These are phyloP conservation scores for Monilinia fructigena DNA, from an alignment of 2,329 filamentous ascomycete genomes.

Conservation along the genomic window DNA sequence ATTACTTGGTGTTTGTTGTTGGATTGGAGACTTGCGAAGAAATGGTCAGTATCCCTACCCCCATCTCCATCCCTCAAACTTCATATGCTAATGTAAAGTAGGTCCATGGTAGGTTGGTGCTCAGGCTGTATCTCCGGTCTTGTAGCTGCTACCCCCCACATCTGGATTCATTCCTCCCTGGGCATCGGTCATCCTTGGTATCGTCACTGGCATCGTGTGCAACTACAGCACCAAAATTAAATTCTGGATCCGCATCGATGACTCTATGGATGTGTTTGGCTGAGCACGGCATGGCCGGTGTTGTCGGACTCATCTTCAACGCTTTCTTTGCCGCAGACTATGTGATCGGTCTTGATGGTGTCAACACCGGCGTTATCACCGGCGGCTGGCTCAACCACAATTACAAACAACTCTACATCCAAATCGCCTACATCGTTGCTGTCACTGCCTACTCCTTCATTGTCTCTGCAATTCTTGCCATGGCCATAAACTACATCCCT, in stretches of 20 bases:
- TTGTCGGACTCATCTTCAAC: conserved; percentile 71
- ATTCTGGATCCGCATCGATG: conserved; percentile 61
- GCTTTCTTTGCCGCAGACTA: conserved; percentile 67
- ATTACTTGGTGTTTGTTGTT: conserved; percentile 92
- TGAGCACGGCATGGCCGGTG: conserved; percentile 68
- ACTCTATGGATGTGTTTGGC: conserved; percentile 72
- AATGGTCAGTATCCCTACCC: conserved; percentile 28
- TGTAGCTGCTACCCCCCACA: conserved; percentile 65
- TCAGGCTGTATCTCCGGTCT: conserved; percentile 70
- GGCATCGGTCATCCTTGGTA: conserved; percentile 64
- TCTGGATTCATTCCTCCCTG: conserved; percentile 68
- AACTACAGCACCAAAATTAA: conserved; percentile 64
- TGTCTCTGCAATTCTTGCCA: conserved; percentile 71
- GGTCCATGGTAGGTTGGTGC: conserved; percentile 78
- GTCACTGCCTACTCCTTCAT: conserved; percentile 67
- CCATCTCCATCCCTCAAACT: conserved; percentile 39
- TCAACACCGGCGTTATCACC: conserved; percentile 61
- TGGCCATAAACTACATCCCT: conserved; percentile 70
- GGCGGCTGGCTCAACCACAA: conserved; percentile 77
- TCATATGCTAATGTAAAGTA: neutral
- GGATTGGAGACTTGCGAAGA: conserved; percentile 73
- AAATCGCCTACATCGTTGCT: conserved; percentile 73
- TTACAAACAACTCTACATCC: conserved; percentile 73
- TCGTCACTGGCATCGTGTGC: conserved; percentile 63
- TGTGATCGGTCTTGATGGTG: conserved; percentile 72